phyloP scores from a whole-genome alignment of 2,329 filamentous ascomycete genomes.

The Dothideomycetes sp. region DNA sequence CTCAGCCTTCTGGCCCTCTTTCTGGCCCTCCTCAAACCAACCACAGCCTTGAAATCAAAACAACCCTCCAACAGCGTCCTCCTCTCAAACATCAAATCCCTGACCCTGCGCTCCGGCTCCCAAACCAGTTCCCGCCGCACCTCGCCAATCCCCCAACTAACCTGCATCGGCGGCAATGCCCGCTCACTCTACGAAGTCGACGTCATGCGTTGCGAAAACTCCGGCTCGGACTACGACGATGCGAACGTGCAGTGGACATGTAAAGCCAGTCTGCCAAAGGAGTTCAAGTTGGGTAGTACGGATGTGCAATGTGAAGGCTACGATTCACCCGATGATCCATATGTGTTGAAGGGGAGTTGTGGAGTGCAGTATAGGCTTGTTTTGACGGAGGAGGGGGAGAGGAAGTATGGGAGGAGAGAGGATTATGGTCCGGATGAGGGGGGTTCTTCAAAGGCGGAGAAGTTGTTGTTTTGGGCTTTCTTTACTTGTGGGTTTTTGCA shows the following conservation, averaged over 20 bases:
- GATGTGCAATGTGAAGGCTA: conserved; percentile 94
- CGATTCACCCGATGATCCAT: conserved; percentile 62
- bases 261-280: conserved; percentile 51
- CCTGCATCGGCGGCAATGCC: conserved; percentile 58
- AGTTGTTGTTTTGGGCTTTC: conserved; percentile 48
- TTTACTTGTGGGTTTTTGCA: conserved; percentile 42
- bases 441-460: conserved; percentile 14
- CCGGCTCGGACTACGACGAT: conserved; percentile 65
- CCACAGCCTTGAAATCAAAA: conserved; percentile 24
- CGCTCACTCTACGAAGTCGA: conserved; percentile 62
- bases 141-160: conserved; percentile 61
- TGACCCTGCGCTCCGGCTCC: conserved; percentile 63
- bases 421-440: conserved; percentile 9
- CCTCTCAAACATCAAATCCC: conserved; percentile 59
- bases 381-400: conserved; percentile 67
- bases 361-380: conserved; percentile 80
- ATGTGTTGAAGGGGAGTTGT: conserved; percentile 85
- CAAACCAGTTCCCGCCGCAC: conserved; percentile 70
- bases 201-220: conserved; percentile 81
- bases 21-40: conserved; percentile 5
- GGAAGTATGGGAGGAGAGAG: conserved; percentile 51
- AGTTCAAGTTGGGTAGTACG: conserved; percentile 70
- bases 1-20: conserved; percentile 16
- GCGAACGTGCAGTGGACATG: conserved; percentile 92
- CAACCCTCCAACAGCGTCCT: conserved; percentile 43